A percentile compares a stretch with the other conserved stretches of the same genome.
These are phyloP conservation scores for Lepiota subincarnata DNA, from an alignment of 768 basidiomycete genomes.

Conservation along the genomic window DNA sequence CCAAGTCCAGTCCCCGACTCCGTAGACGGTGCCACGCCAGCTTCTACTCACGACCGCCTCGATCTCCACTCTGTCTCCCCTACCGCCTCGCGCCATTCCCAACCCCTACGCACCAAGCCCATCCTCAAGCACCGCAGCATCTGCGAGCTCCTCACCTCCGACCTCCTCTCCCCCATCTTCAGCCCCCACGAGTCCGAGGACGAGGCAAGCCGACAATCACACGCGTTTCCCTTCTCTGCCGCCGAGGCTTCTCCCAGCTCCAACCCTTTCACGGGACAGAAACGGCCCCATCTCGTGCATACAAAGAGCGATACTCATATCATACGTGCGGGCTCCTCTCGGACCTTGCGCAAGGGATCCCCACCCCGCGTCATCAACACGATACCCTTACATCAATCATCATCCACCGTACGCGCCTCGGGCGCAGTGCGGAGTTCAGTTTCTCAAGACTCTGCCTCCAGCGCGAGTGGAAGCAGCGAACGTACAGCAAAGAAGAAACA, in stretches of 20 bases:
- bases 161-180: constrained; percentile 63
- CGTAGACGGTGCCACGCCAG: constrained; percentile 31
- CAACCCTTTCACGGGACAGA: constrained; percentile 16
- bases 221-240: constrained; percentile 14
- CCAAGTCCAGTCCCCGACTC: constrained; percentile 36
- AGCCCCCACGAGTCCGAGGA: constrained; percentile 54
- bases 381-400: constrained; percentile 12
- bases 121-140: constrained; percentile 96
- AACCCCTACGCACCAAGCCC: constrained; percentile 56
- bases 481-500: constrained; percentile 65
- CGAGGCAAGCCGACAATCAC: constrained; percentile 30
- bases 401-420: constrained; percentile 14
- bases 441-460: constrained; percentile 31
- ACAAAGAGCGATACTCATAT: constrained; percentile 91
- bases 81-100: constrained; percentile 14
- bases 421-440: constrained; percentile 25
- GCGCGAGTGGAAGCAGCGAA: constrained; percentile 20
- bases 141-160: constrained; percentile 79
- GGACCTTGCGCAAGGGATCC: constrained; percentile 57
- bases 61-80: constrained; percentile 36
- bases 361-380: constrained; percentile 42
- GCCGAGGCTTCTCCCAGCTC: neutral
- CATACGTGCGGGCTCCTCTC: constrained; percentile 45
- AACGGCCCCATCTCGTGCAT: constrained; percentile 64
- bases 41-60: constrained; percentile 45